Evolutionary conservation across 306 rosid genomes (phyloP).

Genomic region (Cucurbita moschata): DNA sequence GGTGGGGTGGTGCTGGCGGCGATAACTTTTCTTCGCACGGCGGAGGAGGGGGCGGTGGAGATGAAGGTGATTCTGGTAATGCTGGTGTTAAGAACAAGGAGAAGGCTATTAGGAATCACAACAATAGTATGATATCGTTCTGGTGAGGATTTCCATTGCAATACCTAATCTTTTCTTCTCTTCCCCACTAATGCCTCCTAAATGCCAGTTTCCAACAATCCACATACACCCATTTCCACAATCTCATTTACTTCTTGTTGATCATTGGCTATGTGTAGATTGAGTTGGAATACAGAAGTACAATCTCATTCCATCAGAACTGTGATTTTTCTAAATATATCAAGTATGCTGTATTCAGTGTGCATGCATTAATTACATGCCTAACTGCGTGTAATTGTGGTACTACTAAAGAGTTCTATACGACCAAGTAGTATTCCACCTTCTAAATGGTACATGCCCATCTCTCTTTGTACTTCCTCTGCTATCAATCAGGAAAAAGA

Average conservation of each 20-base stretch:
- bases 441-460: not conserved
- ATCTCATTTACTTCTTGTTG: slow-evolving; percentile 42
- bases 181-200: slow-evolving; percentile 87
- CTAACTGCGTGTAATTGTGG: not conserved
- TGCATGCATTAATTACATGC: not conserved
- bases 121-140: not conserved
- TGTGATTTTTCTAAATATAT: not conserved
- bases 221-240: slow-evolving; percentile 76
- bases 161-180: slow-evolving; percentile 84
- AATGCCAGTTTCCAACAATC: slow-evolving; percentile 72
- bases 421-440: not conserved
- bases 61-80: no score
- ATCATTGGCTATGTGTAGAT: not conserved
- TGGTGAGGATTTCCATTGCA: slow-evolving; percentile 80
- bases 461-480: not conserved
- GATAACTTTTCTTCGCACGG: no score
- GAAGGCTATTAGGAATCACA: no score
- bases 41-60: no score
- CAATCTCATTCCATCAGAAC: not conserved
- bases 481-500: not conserved
- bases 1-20: no score
- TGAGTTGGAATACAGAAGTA: not conserved
- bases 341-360: not conserved
- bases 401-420: not conserved
- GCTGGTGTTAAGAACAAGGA: no score